Percentiles rank a stretch among this genome's conserved stretches.
Evolutionary conservation across 2,329 filamentous ascomycete genomes (phyloP).

Genomic region (Epichloe gansuensis): DNA sequence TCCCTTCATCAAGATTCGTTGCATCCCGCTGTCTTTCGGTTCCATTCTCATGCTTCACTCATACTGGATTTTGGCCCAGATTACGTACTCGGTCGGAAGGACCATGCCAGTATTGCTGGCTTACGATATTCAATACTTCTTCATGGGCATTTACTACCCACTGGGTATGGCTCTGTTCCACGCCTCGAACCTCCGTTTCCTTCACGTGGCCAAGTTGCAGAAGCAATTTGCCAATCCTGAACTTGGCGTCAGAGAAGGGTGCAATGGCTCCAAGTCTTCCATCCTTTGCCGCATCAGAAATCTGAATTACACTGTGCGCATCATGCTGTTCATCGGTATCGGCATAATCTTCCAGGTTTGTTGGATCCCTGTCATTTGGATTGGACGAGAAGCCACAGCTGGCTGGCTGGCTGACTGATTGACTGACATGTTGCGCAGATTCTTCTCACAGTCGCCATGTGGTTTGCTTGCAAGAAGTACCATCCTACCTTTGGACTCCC

Average conservation of each 20-base stretch:
- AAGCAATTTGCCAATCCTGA: conserved; percentile 9
- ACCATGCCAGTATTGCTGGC: conserved; percentile 26
- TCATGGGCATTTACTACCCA: conserved; percentile 52
- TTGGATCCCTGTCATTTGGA: background rate
- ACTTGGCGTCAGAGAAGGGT: conserved; percentile 10
- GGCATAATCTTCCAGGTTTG: background rate
- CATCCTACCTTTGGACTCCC: conserved; percentile 37
- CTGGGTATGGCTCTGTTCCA: conserved; percentile 55
- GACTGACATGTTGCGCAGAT: conserved; percentile 23
- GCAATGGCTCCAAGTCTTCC: background rate
- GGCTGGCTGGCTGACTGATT: background rate
- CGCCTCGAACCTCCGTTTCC: conserved; percentile 46
- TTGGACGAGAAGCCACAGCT: background rate
- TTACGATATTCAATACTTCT: conserved; percentile 45
- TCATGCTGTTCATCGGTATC: background rate
- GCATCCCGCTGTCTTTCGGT: conserved; percentile 21
- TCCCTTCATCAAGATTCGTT: conserved; percentile 27
- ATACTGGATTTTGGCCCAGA: conserved; percentile 28
- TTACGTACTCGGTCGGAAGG: conserved; percentile 28
- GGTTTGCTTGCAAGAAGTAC: conserved; percentile 43
- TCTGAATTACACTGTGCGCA: background rate
- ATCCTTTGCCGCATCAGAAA: conserved; percentile 7
- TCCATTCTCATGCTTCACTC: conserved; percentile 24
- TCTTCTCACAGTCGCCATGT: conserved; percentile 39
- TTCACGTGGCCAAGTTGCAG: conserved; percentile 38